phyloP scores from a whole-genome alignment of 2,329 filamentous ascomycete genomes.

The Fusarium metavorans region DNA sequence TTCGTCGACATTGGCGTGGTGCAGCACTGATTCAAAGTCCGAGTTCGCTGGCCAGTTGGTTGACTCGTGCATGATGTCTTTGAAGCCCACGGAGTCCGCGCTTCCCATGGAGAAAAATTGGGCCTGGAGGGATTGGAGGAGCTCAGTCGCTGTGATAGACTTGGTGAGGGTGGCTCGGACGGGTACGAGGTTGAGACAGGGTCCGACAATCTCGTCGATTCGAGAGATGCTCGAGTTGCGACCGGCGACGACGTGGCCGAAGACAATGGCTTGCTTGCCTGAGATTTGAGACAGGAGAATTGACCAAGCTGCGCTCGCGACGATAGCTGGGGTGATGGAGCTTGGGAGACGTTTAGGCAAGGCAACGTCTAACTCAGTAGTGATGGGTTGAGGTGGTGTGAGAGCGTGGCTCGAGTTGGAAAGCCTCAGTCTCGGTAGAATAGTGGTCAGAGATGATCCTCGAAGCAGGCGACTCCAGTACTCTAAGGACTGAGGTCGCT shows the following conservation, averaged over 20 bases:
- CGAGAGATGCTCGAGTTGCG: slow-evolving; percentile 52
- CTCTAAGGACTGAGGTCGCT: slow-evolving; percentile 15
- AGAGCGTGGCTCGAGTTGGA: not conserved
- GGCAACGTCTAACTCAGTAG: not conserved
- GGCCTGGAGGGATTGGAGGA: not conserved
- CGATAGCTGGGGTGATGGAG: slow-evolving; percentile 44
- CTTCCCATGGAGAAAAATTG: slow-evolving; percentile 14
- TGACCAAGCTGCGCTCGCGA: slow-evolving; percentile 57
- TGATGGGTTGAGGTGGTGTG: not conserved
- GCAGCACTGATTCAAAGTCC: slow-evolving; percentile 24
- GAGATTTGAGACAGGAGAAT: slow-evolving; percentile 52
- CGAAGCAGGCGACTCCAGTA: slow-evolving; percentile 60
- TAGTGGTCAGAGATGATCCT: slow-evolving; percentile 46
- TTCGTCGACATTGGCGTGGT: slow-evolving; percentile 41
- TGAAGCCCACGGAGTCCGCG: not conserved
- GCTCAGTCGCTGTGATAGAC: not conserved
- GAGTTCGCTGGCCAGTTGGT: slow-evolving; percentile 26
- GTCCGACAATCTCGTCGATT: slow-evolving; percentile 52
- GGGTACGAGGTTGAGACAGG: slow-evolving; percentile 54
- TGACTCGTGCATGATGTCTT: slow-evolving; percentile 16
- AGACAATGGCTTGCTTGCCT: slow-evolving; percentile 52
- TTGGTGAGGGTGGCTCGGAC: not conserved
- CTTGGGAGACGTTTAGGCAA: not conserved
- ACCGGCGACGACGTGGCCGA: slow-evolving; percentile 55
- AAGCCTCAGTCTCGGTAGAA: slow-evolving; percentile 41